A percentile compares a stretch with the other conserved stretches of the same genome.
phyloP scores from a whole-genome alignment of 2,329 filamentous ascomycete genomes.

The Plectosphaerella plurivora region DNA sequence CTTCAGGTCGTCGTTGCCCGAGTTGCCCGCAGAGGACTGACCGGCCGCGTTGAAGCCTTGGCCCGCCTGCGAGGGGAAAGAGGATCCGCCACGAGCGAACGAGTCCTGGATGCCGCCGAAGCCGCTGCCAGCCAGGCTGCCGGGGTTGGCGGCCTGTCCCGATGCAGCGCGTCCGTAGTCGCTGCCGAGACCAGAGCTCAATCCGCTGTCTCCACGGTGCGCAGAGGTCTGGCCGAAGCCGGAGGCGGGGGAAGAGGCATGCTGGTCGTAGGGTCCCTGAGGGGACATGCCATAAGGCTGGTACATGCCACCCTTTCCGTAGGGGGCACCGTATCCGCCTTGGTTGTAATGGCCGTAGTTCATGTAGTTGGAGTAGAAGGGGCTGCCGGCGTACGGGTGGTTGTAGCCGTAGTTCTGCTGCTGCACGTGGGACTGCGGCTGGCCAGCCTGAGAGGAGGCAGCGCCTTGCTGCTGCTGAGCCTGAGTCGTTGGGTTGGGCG shows the following conservation, averaged over 20 bases:
- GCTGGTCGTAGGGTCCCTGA: slow-evolving; percentile 49
- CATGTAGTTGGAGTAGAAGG: slow-evolving; percentile 59
- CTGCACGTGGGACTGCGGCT: slow-evolving; percentile 40
- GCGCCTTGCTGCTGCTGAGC: slow-evolving; percentile 34
- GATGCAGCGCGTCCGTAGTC: slow-evolving; percentile 50
- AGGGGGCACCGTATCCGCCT: slow-evolving; percentile 46
- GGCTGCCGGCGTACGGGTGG: slow-evolving; percentile 58
- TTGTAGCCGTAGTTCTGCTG: slow-evolving; percentile 45
- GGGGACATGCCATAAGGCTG: slow-evolving; percentile 54
- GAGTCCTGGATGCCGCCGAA: slow-evolving; percentile 52
- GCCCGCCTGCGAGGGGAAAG: slow-evolving; percentile 48
- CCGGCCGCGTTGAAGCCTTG: slow-evolving; percentile 49
- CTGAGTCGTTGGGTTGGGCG: slow-evolving; percentile 72
- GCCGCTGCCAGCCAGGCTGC: slow-evolving; percentile 40
- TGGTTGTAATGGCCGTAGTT: slow-evolving; percentile 48
- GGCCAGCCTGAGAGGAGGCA: slow-evolving; percentile 30
- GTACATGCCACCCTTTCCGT: slow-evolving; percentile 52
- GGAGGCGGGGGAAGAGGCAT: slow-evolving; percentile 46
- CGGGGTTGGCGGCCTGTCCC: slow-evolving; percentile 44
- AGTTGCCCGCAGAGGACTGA: slow-evolving; percentile 37
- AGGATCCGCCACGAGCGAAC: slow-evolving; percentile 47
- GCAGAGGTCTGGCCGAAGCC: slow-evolving; percentile 51
- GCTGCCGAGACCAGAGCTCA: slow-evolving; percentile 45
- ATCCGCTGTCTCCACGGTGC: slow-evolving; percentile 44
- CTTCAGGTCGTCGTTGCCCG: slow-evolving; percentile 51